These are phyloP conservation scores for Dissophora ornata DNA, from an alignment of 192 early-diverging fungal genomes.

Conservation along the genomic window DNA sequence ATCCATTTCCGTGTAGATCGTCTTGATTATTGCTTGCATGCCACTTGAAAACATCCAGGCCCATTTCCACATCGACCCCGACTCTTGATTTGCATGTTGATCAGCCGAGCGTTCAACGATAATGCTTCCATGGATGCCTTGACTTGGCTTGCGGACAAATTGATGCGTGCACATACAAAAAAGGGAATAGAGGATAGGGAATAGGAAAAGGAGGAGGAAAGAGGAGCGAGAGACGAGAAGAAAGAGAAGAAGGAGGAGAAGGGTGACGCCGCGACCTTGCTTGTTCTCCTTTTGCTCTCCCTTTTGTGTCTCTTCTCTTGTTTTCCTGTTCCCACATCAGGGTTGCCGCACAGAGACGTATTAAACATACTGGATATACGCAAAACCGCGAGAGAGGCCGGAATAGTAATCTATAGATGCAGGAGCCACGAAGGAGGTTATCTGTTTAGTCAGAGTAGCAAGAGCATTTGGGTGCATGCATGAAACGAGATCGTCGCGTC, in stretches of 20 bases:
- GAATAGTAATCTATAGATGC: slow-evolving; percentile 38
- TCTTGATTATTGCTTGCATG: slow-evolving; percentile 3
- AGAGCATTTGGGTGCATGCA: too few relatives aligned
- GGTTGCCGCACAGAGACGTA: too few relatives aligned
- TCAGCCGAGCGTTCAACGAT: slow-evolving; percentile 1
- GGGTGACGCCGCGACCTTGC: too few relatives aligned
- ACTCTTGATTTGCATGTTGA: slow-evolving; percentile 6
- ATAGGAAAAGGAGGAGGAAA: background rate
- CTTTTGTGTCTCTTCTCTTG: background rate
- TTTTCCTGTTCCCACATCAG: too few relatives aligned
- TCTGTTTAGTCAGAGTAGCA: too few relatives aligned
- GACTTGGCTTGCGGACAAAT: slow-evolving; percentile 11
- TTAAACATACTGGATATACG: slow-evolving; percentile 46
- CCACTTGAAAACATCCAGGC: slow-evolving; percentile 10
- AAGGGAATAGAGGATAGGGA: background rate
- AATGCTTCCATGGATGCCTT: background rate
- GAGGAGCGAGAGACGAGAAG: background rate
- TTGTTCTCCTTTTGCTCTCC: background rate
- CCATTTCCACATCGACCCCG: slow-evolving; percentile 3
- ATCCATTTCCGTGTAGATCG: too few relatives aligned
- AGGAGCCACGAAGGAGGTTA: background rate
- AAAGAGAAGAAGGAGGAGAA: too few relatives aligned
- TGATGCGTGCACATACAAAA: background rate
- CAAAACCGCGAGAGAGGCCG: slow-evolving; percentile 44
- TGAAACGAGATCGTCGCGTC: background rate